Conservation (phyloP, 306 rosid species). For the Acacia melanoxylon region DNA sequence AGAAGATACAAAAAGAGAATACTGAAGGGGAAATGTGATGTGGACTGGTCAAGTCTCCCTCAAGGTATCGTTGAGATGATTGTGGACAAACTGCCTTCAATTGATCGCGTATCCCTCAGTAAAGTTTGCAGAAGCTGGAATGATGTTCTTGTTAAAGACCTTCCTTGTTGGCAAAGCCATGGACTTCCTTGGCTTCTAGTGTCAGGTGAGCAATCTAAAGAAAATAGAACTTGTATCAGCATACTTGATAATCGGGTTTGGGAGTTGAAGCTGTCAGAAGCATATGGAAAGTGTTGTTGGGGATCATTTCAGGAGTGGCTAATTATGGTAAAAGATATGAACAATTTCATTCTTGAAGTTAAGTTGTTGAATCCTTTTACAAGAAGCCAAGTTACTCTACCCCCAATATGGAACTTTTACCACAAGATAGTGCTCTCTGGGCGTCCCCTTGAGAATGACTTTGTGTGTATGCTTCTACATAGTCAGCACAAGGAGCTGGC, state of each 20-base stretch:
- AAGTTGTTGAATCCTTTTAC: constrained; percentile 60
- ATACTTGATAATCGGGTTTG: constrained; percentile 54
- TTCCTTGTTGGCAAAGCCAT: constrained; percentile 45
- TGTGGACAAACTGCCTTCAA: constrained; percentile 37
- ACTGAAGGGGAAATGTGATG: constrained; percentile 24
- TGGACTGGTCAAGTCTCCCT: constrained; percentile 57
- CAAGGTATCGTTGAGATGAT: constrained; percentile 38
- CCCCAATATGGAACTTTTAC: constrained; percentile 60
- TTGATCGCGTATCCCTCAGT: constrained; percentile 55
- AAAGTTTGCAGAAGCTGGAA: constrained; percentile 65
- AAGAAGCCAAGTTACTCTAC: constrained; percentile 41
- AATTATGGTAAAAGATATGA: constrained; percentile 45
- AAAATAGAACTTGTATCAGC: constrained; percentile 51
- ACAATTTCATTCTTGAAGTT: constrained; percentile 40
- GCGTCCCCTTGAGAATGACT: constrained; percentile 39
- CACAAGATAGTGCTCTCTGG: constrained; percentile 63
- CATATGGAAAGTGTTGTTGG: constrained; percentile 54
- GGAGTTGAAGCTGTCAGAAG: constrained; percentile 53
- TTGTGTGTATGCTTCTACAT: constrained; percentile 54
- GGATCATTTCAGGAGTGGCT: constrained; percentile 71
- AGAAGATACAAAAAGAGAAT: constrained; percentile 36
- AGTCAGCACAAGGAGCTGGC: constrained; percentile 46
- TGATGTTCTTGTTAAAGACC: constrained; percentile 42
- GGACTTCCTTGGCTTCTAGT: constrained; percentile 67
- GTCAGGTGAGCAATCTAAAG: constrained; percentile 53